Conservation (phyloP, 2,329 filamentous ascomycete genomes). For the Stachybotrys echinatus region DNA sequence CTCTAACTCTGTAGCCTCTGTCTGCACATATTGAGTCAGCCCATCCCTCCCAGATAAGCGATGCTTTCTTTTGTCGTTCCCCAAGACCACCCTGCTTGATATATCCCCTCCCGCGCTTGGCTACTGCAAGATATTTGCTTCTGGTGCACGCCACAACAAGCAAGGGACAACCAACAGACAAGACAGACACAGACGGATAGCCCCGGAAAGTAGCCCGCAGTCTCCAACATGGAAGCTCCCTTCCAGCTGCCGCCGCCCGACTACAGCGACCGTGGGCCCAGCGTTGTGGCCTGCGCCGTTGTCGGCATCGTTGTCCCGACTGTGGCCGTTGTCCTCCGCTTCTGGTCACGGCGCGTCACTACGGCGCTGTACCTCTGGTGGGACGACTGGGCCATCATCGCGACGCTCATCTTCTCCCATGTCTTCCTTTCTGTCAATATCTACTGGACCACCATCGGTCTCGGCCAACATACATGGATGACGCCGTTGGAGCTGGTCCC, state of each 20-base stretch:
- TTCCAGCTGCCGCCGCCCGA: not conserved
- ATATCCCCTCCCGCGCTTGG: too few relatives aligned
- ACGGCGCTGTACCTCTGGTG: not conserved
- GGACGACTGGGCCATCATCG: not conserved
- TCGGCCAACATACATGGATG: not conserved
- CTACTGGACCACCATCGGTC: not conserved
- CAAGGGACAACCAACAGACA: too few relatives aligned
- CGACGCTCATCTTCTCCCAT: not conserved
- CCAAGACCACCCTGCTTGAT: too few relatives aligned
- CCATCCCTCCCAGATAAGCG: too few relatives aligned
- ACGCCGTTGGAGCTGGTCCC: not conserved
- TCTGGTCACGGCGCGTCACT: not conserved
- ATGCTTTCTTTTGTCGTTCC: too few relatives aligned
- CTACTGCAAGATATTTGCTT: too few relatives aligned
- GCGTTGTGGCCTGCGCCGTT: not conserved
- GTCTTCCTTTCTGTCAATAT: not conserved
- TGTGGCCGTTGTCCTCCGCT: not conserved
- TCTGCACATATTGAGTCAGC: too few relatives aligned
- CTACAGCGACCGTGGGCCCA: not conserved
- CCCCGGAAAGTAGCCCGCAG: too few relatives aligned
- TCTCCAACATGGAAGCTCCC: not conserved
- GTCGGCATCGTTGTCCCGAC: not conserved
- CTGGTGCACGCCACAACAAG: too few relatives aligned
- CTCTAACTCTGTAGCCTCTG: too few relatives aligned
- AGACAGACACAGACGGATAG: too few relatives aligned